Evolutionary conservation across 2,329 filamentous ascomycete genomes (phyloP), one percentile per base, ranked within the genome.

Genomic region (Trichoderma semiorbis): DNA sequence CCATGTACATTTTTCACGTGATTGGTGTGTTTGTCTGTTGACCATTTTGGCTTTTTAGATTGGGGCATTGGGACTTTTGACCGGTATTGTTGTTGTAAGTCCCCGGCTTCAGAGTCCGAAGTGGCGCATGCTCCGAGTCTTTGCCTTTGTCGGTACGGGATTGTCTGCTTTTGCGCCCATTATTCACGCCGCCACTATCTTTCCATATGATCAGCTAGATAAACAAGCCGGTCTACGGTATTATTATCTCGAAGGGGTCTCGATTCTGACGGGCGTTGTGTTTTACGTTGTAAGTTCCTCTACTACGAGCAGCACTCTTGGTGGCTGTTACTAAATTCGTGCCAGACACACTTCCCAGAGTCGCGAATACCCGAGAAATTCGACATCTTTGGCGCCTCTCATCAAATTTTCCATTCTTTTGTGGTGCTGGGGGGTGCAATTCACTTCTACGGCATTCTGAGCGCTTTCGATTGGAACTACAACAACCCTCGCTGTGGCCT

Each of bases 341-440:
- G 8, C 7, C 39, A 84, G 83, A 81, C 78, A 10, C 78, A 81
- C 58, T 81, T 85, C 62, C 84, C 84, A 2, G 84, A 86, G 75
- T 78, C 78, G 32, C 75, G 80, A 62, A 78, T 74, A 21, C 84
- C 84, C 1, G 84, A 82, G 3, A 77, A 71, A 10, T 85, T 85
- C 75, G 84, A 86, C 74, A 81, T 84, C 36, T 82, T 78, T 73
- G 82, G 83, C 18, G 80, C 81, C 4, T 85, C 84, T 16, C 84
- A 85, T 72, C 84, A 85, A 73, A 80, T 85, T 7, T 85, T 85
- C 69, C 84, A 86, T 68, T 74, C 83, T 12, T 78, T 84, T 7
- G 83, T 85, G 11, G 83, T 84, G 0, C 36, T 85, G 6, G 82
- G 81, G 18, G 61, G 24, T 47, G 36, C n/a, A 8, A 47, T 64